These are phyloP conservation scores for Pinus taeda DNA, from an alignment of 75 land plant species.

Conservation along the genomic window DNA sequence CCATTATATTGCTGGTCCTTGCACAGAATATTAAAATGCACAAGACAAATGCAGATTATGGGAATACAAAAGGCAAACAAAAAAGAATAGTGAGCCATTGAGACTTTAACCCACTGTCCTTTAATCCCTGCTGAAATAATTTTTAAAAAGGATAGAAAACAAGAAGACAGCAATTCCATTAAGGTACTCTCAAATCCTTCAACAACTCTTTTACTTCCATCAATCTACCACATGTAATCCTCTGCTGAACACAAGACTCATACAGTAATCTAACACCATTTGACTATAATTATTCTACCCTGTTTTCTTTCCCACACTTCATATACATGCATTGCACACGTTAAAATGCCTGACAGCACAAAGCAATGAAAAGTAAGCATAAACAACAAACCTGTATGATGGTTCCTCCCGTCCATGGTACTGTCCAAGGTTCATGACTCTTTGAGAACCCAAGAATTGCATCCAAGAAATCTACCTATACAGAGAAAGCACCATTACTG, in stretches of 20 bases:
- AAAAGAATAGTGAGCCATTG: not conserved
- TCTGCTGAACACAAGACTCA: not conserved
- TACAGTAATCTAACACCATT: not conserved
- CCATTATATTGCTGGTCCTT: not conserved
- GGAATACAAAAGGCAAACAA: not conserved
- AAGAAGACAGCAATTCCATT: not conserved
- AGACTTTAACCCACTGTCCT: not conserved
- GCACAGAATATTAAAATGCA: constrained; percentile 6
- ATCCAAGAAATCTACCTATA: not conserved
- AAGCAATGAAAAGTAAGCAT: not conserved
- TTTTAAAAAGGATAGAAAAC: not conserved
- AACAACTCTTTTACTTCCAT: not conserved
- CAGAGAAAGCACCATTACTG: not conserved
- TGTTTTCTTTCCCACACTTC: not conserved
- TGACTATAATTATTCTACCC: not conserved
- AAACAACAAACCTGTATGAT: constrained; percentile 61
- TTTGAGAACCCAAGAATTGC: constrained; percentile 12
- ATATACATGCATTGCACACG: not conserved
- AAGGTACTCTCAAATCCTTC: not conserved
- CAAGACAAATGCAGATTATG: not conserved
- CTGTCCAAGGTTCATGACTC: constrained; percentile 55
- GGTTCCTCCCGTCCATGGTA: constrained; percentile 91
- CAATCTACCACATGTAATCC: not conserved
- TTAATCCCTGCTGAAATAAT: not conserved
- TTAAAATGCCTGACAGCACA: not conserved